A percentile compares a stretch with the other conserved stretches of the same genome.
Evolutionary conservation across 2,329 filamentous ascomycete species (phyloP).

Genomic region (Aspergillus fumigatus): DNA sequence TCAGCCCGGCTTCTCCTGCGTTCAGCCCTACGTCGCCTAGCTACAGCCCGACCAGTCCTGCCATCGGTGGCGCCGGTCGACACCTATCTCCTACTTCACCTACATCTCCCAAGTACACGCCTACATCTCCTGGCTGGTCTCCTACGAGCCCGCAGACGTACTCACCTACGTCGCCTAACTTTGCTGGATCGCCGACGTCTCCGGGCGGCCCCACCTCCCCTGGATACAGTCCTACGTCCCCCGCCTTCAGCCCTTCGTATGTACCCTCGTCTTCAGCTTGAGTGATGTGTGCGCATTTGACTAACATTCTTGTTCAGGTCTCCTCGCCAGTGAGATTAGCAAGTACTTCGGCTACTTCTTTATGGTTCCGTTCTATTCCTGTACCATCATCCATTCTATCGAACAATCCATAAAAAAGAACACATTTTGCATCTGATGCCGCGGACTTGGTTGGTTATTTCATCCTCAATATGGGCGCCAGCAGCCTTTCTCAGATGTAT

Average conservation of each 20-base stretch:
- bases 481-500: slow-evolving; percentile 30
- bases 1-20: slow-evolving; percentile 48
- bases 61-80: slow-evolving; percentile 38
- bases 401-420: slow-evolving; percentile 28
- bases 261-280: slow-evolving; percentile 13
- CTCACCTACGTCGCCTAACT: slow-evolving; percentile 48
- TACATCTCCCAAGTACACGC: slow-evolving; percentile 52
- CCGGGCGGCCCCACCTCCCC: slow-evolving; percentile 38
- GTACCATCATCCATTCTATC: slow-evolving; percentile 35
- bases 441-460: slow-evolving; percentile 38
- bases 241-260: slow-evolving; percentile 42
- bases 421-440: slow-evolving; percentile 33
- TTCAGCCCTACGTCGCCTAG: slow-evolving; percentile 56
- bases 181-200: slow-evolving; percentile 43
- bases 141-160: slow-evolving; percentile 46
- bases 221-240: slow-evolving; percentile 43
- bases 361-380: slow-evolving; percentile 28
- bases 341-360: slow-evolving; percentile 16
- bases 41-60: slow-evolving; percentile 54
- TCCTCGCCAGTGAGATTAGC: slow-evolving; percentile 36
- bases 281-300: neutral
- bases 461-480: slow-evolving; percentile 29
- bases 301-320: slow-evolving; percentile 28
- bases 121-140: slow-evolving; percentile 50
- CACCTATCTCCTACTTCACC: slow-evolving; percentile 44